Conservation (phyloP, 306 rosid species). For the Prunus mume region DNA sequence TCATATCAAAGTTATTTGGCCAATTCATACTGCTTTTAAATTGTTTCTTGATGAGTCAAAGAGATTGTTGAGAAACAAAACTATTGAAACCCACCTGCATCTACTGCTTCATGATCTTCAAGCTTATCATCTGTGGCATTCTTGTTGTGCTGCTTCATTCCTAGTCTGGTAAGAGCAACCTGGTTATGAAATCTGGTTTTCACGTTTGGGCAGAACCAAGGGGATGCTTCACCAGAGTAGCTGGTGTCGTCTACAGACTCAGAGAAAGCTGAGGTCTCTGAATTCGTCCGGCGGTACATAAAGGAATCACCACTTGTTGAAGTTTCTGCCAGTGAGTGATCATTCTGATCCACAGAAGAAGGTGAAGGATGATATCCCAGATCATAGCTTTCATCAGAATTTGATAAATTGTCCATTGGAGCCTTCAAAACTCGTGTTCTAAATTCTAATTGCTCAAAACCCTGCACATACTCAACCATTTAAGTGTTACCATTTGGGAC, state of each 20-base stretch:
- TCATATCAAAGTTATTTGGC: constrained; percentile 13
- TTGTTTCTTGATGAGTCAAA: neutral
- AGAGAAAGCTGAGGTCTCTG: constrained; percentile 67
- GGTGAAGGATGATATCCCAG: constrained; percentile 60
- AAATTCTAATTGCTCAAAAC: constrained; percentile 31
- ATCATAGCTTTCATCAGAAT: constrained; percentile 49
- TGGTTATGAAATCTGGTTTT: constrained; percentile 38
- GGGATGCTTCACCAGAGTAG: constrained; percentile 58
- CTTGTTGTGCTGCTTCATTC: constrained; percentile 44
- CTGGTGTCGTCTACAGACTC: constrained; percentile 56
- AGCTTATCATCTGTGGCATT: constrained; percentile 33
- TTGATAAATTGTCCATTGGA: constrained; percentile 55
- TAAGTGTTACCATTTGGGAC: constrained; percentile 14
- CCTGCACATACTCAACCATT: constrained; percentile 53
- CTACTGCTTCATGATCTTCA: constrained; percentile 53
- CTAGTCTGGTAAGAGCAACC: constrained; percentile 45
- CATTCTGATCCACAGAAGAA: constrained; percentile 74
- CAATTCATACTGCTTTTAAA: neutral
- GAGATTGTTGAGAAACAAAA: constrained; percentile 6
- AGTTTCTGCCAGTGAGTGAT: constrained; percentile 46
- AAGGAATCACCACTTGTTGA: constrained; percentile 68
- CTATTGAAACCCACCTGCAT: constrained; percentile 51
- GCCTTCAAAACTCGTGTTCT: constrained; percentile 11
- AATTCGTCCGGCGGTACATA: constrained; percentile 55
- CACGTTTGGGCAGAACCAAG: constrained; percentile 41